Evolutionary conservation across 768 basidiomycete species (phyloP).

Genomic region (Rhizopogon vulgaris): DNA sequence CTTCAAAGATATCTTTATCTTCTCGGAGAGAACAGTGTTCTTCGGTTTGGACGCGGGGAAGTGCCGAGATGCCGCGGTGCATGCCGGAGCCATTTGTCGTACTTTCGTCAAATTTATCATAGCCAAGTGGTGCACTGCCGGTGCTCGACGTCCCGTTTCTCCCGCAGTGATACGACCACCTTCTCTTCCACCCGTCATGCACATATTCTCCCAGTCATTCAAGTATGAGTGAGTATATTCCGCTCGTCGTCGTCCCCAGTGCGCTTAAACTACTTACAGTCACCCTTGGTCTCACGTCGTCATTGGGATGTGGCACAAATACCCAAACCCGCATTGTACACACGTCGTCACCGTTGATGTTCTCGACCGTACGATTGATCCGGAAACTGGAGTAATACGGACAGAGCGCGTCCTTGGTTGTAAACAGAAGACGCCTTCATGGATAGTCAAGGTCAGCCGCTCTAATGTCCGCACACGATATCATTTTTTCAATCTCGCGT

Average conservation of each 20-base stretch:
- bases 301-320: conserved; percentile 93
- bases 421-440: conserved; percentile 85
- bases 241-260: conserved; percentile 1
- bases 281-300: conserved; percentile 90
- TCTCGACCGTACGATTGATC: conserved; percentile 76
- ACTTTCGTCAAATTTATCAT: not conserved
- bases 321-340: conserved; percentile 88
- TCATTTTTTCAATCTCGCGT: not conserved
- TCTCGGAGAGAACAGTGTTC: not conserved
- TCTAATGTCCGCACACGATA: conserved; percentile 6
- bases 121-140: conserved; percentile 7
- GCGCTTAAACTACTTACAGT: conserved; percentile 33
- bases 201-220: conserved; percentile 82
- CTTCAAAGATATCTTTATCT: not conserved
- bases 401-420: conserved; percentile 88
- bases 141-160: conserved; percentile 5
- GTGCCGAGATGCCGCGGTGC: conserved; percentile 10
- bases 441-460: conserved; percentile 83
- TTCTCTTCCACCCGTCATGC: conserved; percentile 46
- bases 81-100: conserved; percentile 23
- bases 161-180: conserved; percentile 11
- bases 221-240: conserved; percentile 65
- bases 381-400: conserved; percentile 80
- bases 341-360: conserved; percentile 88
- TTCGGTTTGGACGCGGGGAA: not conserved